phyloP scores from a whole-genome alignment of 495 filamentous ascomycete genomes.

The Massariosphaeria phaeospora region DNA sequence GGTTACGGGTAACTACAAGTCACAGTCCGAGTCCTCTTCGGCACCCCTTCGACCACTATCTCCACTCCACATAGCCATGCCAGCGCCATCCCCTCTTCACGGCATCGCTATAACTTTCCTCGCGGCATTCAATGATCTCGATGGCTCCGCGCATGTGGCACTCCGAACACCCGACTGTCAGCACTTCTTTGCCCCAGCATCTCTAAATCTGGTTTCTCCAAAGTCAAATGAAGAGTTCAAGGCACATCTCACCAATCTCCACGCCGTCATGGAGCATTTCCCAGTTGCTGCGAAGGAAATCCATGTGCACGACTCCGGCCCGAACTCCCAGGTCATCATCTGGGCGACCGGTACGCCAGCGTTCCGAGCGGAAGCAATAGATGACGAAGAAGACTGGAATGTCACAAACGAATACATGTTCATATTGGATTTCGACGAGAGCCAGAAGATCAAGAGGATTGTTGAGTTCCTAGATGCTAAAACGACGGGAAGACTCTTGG shows the following conservation, averaged over 20 bases:
- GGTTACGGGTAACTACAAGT: too few relatives aligned
- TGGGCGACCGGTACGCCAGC: slow-evolving; percentile 15
- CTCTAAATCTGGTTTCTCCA: slow-evolving; percentile 6
- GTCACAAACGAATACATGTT: slow-evolving; percentile 19
- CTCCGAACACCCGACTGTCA: slow-evolving; percentile 8
- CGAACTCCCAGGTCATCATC: slow-evolving; percentile 8
- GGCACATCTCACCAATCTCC: slow-evolving; percentile 2
- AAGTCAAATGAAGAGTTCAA: slow-evolving; percentile 10
- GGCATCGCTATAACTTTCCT: slow-evolving; percentile 4
- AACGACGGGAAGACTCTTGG: slow-evolving; percentile 6
- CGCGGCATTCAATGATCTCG: slow-evolving; percentile 7
- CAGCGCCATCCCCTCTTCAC: background rate
- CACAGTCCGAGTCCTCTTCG: too few relatives aligned
- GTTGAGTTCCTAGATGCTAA: slow-evolving; percentile 22
- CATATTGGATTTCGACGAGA: slow-evolving; percentile 9
- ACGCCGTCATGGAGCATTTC: slow-evolving; percentile 4
- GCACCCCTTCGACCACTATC: too few relatives aligned
- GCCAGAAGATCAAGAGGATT: slow-evolving; percentile 20
- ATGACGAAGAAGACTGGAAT: slow-evolving; percentile 9
- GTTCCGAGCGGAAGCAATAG: slow-evolving; percentile 11
- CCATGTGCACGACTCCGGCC: slow-evolving; percentile 8
- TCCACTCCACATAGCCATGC: too few relatives aligned
- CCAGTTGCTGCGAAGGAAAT: slow-evolving; percentile 21
- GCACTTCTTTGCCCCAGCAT: slow-evolving; percentile 18
- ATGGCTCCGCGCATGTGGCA: background rate